Base-by-base conservation (phyloP, 768 basidiomycete genomes). In the Phlebiopsis flavidoalba region DNA sequence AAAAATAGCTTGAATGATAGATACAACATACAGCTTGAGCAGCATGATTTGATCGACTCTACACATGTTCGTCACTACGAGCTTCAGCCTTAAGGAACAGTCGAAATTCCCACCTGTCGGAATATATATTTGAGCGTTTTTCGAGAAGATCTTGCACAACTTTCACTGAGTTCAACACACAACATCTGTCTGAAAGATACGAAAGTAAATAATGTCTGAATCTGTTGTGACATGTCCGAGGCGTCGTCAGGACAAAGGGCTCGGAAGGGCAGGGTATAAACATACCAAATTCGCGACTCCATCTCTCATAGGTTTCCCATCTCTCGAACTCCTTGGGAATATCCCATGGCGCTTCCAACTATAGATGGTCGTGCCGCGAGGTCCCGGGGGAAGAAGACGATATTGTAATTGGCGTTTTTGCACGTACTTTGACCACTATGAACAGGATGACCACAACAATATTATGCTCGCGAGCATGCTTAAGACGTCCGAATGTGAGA, bases 131-230 rank as follows among this genome's bases (percentile, higher is more conserved):
- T 53, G 71, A 67, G 10, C 70, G 68, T 56, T 71, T 71, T 56
- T 75, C 73, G 53, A 76, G 63, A 15, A 76, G 68, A 31, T 76
- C 75, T 10, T 60, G 63, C 24, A 72, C 73, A n/a, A 68, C 71
- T 45, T 65, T 55, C 19, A 65, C 48, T 3, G 75, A 71, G 63
- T 73, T 75, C 26, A 76, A 54, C 5, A 76, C 63, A 76, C 40
- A 49, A 74, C 61, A 5, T 71, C 61, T 14, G 68, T 66, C 19
- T 45, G 43, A 3, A 58, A 19, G 7, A 58, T 11, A 5, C 37
- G 31, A 22, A 58, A 45, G 26, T 50, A 21, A 21, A 58, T 47
- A 33, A 58, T 58, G 46, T 58, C 57, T 8, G 57, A 58, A 21
- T 49, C 57, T 58, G 26, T 31, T 6, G 26, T 31, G n/a, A 4